Evolutionary conservation across 2,329 filamentous ascomycete genomes (phyloP), one percentile per base, ranked within the genome.

Genomic region (Aspergillus sp.): DNA sequence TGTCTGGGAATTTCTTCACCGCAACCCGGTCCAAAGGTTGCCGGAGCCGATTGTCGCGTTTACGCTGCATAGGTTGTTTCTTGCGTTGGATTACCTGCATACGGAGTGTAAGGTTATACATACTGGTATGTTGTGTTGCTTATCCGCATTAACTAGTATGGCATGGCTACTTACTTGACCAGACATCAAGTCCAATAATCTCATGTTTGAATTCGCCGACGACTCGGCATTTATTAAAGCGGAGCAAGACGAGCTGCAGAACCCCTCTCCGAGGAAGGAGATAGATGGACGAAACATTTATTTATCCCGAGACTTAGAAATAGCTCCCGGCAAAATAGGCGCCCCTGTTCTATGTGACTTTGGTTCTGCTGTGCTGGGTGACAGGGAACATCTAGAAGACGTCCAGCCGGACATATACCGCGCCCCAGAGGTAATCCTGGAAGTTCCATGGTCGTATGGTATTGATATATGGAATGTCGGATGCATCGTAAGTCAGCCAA

Each of bases 271-370:
- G 0, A 69, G 79, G 12, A 83, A 83, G 53, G 60, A 74, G 8
- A 3, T 77, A 3, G 73, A 74, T 9, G 76, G 69, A 17, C 72
- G 76, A 62, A 68, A 33, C 3, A 77, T 82, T 4, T 82, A 82
- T 55, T 17, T 66, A 0, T 82, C 78, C 4, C 76, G 73, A 4
- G 64, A 73, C 19, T 70, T 55, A 17, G 33, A n/a, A 44, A 25
- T 73, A 51, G 74, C 75, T 1, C 69, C 12, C 3, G 8, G 68
- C 5, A 45, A 62, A 7, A 55, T 59, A 27, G 75, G 76, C 1
- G 66, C 62, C 0, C 74, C 75, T 0, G 69, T 81, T 1, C 68
- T 83, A 6, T 81, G 81, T 57, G 81, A 84, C 60, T 80, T 84
- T 61, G 80, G 81, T 12, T 78, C 79, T 0, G 80, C 79, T 8